Evolutionary conservation across 108 stramenopile species (phyloP).

Genomic region (Conticribra guillardii): DNA sequence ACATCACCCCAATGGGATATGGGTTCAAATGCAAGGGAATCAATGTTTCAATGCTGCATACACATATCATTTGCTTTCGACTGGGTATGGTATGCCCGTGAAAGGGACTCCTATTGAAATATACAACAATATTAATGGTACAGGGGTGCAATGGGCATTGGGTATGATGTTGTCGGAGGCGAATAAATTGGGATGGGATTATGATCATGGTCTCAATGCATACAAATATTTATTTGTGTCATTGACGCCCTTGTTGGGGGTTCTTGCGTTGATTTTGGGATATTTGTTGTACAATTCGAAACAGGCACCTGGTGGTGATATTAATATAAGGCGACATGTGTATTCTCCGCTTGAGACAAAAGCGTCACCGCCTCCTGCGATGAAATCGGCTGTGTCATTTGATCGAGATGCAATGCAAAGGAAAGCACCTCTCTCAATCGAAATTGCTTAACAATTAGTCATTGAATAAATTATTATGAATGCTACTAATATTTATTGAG

Average conservation of each 20-base stretch:
- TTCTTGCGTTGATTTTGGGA: slow-evolving; percentile 1
- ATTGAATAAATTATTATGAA: too few relatives aligned
- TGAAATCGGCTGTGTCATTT: too few relatives aligned
- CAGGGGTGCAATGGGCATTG: slow-evolving; percentile 89
- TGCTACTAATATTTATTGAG: too few relatives aligned
- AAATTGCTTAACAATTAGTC: too few relatives aligned
- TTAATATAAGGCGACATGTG: too few relatives aligned
- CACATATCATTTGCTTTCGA: slow-evolving; percentile 66
- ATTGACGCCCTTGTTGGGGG: background rate
- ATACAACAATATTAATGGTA: slow-evolving; percentile 70
- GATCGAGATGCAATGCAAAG: too few relatives aligned
- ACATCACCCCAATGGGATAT: slow-evolving; percentile 36
- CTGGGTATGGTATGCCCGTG: slow-evolving; percentile 75
- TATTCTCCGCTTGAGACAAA: too few relatives aligned
- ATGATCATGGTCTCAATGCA: background rate
- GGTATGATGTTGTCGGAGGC: slow-evolving; percentile 94
- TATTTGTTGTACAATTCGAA: background rate
- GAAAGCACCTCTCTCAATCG: too few relatives aligned
- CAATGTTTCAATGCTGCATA: slow-evolving; percentile 89
- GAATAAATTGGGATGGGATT: slow-evolving; percentile 51
- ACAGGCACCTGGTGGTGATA: too few relatives aligned
- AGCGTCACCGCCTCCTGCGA: too few relatives aligned
- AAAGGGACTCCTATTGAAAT: slow-evolving; percentile 33
- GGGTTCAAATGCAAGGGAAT: slow-evolving; percentile 24
- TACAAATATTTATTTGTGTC: background rate